phyloP scores from a whole-genome alignment of 164 flowering plant genomes.

The Stephania japonica region DNA sequence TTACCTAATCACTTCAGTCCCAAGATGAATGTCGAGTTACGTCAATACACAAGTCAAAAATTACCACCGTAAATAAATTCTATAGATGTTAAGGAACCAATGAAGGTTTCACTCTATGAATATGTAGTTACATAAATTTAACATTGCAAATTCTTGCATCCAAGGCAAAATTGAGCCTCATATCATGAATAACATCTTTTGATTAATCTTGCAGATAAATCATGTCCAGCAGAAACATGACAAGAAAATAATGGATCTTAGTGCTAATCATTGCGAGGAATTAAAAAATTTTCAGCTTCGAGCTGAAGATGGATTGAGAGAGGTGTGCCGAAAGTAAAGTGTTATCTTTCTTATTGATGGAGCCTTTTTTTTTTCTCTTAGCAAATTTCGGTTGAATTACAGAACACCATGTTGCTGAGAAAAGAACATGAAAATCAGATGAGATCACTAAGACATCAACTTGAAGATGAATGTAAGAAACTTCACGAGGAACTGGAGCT shows the following conservation, averaged over 20 bases:
- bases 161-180: neutral
- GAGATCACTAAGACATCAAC: slow-evolving; percentile 53
- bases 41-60: too few species aligned
- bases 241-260: slow-evolving; percentile 41
- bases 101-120: too few species aligned
- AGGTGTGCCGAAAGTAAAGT: slow-evolving; percentile 34
- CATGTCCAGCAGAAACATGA: slow-evolving; percentile 55
- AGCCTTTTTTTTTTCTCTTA: slow-evolving; percentile 6
- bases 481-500: slow-evolving; percentile 73
- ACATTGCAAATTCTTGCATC: neutral
- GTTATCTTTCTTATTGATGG: neutral
- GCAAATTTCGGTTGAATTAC: slow-evolving; percentile 8
- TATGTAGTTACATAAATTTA: neutral
- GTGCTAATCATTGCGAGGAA: slow-evolving; percentile 52
- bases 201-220: slow-evolving; percentile 36
- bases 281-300: slow-evolving; percentile 44
- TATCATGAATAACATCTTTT: neutral
- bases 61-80: too few species aligned
- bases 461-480: slow-evolving; percentile 66
- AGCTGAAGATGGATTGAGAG: slow-evolving; percentile 68
- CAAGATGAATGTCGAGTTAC: too few species aligned
- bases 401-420: slow-evolving; percentile 50
- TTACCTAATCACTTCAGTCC: too few species aligned
- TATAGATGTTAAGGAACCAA: too few species aligned
- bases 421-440: slow-evolving; percentile 74